Evolutionary conservation across 2,329 filamentous ascomycete genomes (phyloP).

Genomic region (Cladosporium cucumerinum): DNA sequence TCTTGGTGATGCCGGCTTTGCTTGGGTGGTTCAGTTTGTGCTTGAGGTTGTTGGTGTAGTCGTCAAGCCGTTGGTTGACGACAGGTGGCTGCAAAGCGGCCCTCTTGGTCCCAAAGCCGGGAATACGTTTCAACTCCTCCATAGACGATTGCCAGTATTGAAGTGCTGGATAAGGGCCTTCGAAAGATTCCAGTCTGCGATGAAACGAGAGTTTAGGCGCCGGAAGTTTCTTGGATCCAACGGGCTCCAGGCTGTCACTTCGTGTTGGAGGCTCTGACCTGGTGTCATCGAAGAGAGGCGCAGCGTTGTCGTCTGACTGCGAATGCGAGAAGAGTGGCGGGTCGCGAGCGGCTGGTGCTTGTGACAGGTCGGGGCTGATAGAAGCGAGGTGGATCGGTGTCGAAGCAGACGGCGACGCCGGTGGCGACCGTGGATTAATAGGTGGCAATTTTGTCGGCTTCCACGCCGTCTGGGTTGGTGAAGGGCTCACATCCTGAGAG

Average conservation of each 20-base stretch:
- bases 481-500: conserved; percentile 10
- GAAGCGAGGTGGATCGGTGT: conserved; percentile 17
- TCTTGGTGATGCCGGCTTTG: conserved; percentile 11
- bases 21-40: conserved; percentile 13
- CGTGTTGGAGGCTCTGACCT: neutral
- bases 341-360: conserved; percentile 17
- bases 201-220: conserved; percentile 1
- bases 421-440: conserved; percentile 20
- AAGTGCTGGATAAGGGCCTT: neutral
- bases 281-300: conserved; percentile 14
- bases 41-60: conserved; percentile 11
- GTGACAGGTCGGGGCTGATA: conserved; percentile 11
- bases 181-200: neutral
- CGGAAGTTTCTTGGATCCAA: neutral
- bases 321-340: conserved; percentile 20
- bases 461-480: conserved; percentile 3
- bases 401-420: conserved; percentile 19
- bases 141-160: conserved; percentile 3
- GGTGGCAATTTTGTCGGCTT: conserved; percentile 18
- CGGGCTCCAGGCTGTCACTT: conserved; percentile 11
- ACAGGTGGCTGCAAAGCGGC: conserved; percentile 10
- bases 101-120: conserved; percentile 9
- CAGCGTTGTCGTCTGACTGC: conserved; percentile 15
- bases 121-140: neutral
- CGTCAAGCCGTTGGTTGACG: conserved; percentile 8